Base-by-base conservation (phyloP, 2,329 filamentous ascomycete species). In the Penicillium hordei region DNA sequence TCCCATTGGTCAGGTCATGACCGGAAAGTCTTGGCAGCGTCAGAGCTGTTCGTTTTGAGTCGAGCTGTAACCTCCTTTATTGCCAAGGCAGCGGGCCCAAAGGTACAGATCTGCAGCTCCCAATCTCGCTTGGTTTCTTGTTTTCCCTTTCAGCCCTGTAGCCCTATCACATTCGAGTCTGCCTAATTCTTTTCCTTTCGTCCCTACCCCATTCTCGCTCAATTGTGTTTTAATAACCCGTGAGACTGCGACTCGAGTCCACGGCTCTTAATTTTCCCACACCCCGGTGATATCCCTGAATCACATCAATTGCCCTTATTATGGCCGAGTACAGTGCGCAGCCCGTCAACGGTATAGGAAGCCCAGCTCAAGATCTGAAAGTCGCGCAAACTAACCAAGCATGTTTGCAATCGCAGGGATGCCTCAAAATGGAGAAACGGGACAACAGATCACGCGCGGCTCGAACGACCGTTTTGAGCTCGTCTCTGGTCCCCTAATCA, bases 401-500 rank as follows among this genome's bases (percentile, higher is more conserved):
- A 55, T 44, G 39, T 27, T n/a, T 15, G 1, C 12, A 29, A 45
- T 60, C 43, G 56, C 53, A 68, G 68, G 57, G 54, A 57, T 58
- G 27, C 33, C 57, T 34, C 55, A 59, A 40, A 67, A 70, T 68
- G 68, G 64, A 54, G 60, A 64, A 33, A 15, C 55, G n/a, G 52
- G 59, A 29, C 60, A 34, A 12, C 39, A 58, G n/a, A 45, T 43
- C 43, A 48, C 49, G 42, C 58, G 46, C 53, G 51, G 55, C 19
- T 42, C 60, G 21, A 63, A 56, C 49, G 61, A 66, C 40, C 67
- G 68, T 42, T 63, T 81, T 56, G 72, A 79, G 55, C 72, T 80
- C 50, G 67, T 80, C 34, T 76, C 78, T 72, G 72, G 79, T 65
- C 74, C 84, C 69, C 68, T 81, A 25, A 70, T 81, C 62, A 80